These are phyloP conservation scores for Talaromyces rugulosus DNA, from an alignment of 2,329 filamentous ascomycete genomes.

Conservation along the genomic window DNA sequence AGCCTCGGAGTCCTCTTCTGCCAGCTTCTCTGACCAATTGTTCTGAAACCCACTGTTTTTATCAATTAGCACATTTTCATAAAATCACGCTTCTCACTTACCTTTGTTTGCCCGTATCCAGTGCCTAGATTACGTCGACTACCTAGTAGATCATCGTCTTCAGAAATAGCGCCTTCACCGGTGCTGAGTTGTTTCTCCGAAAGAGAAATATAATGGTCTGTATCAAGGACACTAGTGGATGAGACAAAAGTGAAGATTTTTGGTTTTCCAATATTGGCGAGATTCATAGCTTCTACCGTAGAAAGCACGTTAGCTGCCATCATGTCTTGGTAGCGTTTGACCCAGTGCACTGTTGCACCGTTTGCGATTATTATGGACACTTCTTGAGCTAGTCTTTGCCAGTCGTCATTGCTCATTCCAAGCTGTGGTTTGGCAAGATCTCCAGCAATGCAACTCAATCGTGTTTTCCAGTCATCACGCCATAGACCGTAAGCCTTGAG, in stretches of 20 bases:
- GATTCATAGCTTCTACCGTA: conserved; percentile 69
- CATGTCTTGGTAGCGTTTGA: conserved; percentile 70
- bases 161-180: conserved; percentile 63
- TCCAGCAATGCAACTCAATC: conserved; percentile 66
- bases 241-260: conserved; percentile 80
- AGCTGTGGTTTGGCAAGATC: conserved; percentile 70
- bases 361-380: conserved; percentile 79
- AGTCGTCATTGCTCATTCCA: conserved; percentile 63
- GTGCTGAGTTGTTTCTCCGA: conserved; percentile 59
- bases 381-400: conserved; percentile 60
- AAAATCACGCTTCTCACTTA: neutral
- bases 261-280: conserved; percentile 71
- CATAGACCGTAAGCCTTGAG: conserved; percentile 75
- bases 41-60: conserved; percentile 63
- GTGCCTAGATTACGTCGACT: conserved; percentile 73
- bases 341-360: conserved; percentile 75
- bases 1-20: conserved; percentile 67
- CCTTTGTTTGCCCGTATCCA: conserved; percentile 84
- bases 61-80: neutral
- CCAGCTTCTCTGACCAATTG: conserved; percentile 75
- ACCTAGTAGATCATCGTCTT: conserved; percentile 73
- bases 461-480: conserved; percentile 58
- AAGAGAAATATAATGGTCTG: conserved; percentile 71
- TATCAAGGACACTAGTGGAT: conserved; percentile 79
- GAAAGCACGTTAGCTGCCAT: conserved; percentile 73